Conservation (phyloP, 1,139 yeast species). For the Protomyces arabidopsidicola region DNA sequence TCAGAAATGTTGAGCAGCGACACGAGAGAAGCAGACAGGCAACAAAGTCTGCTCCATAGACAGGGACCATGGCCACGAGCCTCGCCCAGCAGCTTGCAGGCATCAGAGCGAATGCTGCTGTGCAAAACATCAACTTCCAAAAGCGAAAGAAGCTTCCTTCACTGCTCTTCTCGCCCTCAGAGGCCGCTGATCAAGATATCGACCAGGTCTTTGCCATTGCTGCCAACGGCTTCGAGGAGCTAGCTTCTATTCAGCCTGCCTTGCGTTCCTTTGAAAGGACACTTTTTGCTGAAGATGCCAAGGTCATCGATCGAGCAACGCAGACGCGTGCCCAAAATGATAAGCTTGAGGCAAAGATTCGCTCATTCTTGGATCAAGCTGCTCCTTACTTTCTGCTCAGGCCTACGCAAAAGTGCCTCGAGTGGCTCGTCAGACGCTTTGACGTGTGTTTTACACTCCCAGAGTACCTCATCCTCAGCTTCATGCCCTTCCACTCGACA, state of each 20-base stretch:
- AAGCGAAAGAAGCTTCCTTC: conserved; percentile 43
- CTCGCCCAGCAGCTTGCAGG: conserved; percentile 77
- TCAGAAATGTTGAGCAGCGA: neutral
- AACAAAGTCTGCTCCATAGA: too few relatives aligned
- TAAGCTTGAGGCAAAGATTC: conserved; percentile 68
- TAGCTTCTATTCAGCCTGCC: conserved; percentile 65
- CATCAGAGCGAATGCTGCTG: conserved; percentile 42
- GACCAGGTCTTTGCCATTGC: conserved; percentile 73
- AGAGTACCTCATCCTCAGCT: conserved; percentile 63
- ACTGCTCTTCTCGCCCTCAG: conserved; percentile 74
- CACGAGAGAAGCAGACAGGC: too few relatives aligned
- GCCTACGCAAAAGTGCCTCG: conserved; percentile 77
- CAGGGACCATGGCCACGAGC: conserved; percentile 41
- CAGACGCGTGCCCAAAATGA: conserved; percentile 63
- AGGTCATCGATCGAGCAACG: conserved; percentile 71
- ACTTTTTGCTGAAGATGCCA: conserved; percentile 74
- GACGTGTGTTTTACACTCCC: conserved; percentile 69
- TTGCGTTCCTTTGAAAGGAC: conserved; percentile 65
- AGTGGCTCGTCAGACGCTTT: conserved; percentile 92
- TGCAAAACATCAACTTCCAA: conserved; percentile 11
- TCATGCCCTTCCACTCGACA: conserved; percentile 70
- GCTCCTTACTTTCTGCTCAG: conserved; percentile 70
- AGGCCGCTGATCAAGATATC: conserved; percentile 89
- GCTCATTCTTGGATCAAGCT: conserved; percentile 66
- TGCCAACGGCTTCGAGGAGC: conserved; percentile 68